A percentile compares a stretch with the other conserved stretches of the same genome.
These are phyloP conservation scores for Magnaporthiopsis incrustans DNA, from an alignment of 2,329 filamentous ascomycete genomes.

Conservation along the genomic window DNA sequence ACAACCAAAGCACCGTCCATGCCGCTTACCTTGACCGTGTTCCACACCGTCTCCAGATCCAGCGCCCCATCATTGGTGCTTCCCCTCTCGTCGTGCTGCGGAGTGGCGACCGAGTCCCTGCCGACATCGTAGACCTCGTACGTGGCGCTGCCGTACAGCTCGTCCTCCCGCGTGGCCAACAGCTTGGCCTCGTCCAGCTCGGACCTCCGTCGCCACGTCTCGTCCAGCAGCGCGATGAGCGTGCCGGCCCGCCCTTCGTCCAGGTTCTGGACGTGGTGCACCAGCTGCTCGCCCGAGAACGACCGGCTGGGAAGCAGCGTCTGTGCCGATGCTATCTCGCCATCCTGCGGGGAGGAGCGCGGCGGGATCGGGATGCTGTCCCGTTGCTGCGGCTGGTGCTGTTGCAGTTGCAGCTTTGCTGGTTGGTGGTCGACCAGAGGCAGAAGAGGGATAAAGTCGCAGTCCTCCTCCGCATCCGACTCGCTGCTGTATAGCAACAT, in stretches of 20 bases:
- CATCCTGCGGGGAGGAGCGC: not conserved
- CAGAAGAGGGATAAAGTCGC: constrained; percentile 14
- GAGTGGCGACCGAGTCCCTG: constrained; percentile 32
- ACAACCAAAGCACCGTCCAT: not conserved
- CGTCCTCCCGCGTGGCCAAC: constrained; percentile 24
- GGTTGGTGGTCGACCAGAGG: constrained; percentile 10
- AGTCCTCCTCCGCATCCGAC: constrained; percentile 9
- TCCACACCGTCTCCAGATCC: constrained; percentile 34
- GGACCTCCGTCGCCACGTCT: constrained; percentile 22
- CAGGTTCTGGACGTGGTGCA: constrained; percentile 29
- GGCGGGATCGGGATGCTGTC: not conserved
- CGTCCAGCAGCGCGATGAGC: constrained; percentile 28
- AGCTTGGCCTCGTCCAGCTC: constrained; percentile 23
- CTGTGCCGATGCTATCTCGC: constrained; percentile 6
- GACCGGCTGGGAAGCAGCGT: constrained; percentile 9
- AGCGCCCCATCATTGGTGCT: constrained; percentile 28
- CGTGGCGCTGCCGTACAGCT: constrained; percentile 37
- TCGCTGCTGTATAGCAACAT: constrained; percentile 10
- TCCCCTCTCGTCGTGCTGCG: constrained; percentile 26
- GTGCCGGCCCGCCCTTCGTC: constrained; percentile 33
- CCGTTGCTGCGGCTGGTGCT: not conserved
- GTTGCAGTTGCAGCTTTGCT: constrained; percentile 24
- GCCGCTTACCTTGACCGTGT: constrained; percentile 22
- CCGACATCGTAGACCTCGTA: constrained; percentile 52
- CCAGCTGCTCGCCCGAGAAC: constrained; percentile 33